Percentiles rank a stretch among this genome's conserved stretches.
These are phyloP conservation scores for Discostella stelligeroides DNA, from an alignment of 108 stramenopile species.

Conservation along the genomic window DNA sequence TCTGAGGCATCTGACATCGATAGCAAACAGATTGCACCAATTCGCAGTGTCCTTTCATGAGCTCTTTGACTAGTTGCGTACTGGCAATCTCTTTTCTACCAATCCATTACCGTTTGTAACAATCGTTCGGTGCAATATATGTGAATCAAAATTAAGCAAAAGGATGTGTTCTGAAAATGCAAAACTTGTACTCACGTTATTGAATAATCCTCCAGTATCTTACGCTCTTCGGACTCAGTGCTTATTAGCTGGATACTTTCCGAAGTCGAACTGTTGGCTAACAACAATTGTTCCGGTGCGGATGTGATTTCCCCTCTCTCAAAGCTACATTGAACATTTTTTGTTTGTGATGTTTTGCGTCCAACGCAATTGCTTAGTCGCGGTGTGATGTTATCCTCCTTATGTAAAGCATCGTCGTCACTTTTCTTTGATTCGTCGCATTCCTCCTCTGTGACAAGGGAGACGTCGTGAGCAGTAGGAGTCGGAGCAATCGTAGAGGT, in stretches of 20 bases:
- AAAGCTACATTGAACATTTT: neutral
- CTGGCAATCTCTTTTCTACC: conserved; percentile 38
- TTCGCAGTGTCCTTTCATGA: conserved; percentile 26
- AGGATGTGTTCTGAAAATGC: neutral
- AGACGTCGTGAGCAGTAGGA: too few species aligned
- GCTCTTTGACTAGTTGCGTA: conserved; percentile 40
- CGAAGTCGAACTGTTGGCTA: neutral
- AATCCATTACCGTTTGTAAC: neutral
- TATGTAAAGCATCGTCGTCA: too few species aligned
- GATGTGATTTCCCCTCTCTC: neutral
- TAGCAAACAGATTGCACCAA: conserved; percentile 30
- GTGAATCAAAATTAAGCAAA: too few species aligned
- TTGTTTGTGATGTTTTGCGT: neutral
- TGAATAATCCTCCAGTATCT: conserved; percentile 36
- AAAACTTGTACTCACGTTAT: conserved; percentile 17
- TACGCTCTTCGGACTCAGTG: conserved; percentile 47
- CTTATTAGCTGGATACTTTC: conserved; percentile 10
- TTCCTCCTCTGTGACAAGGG: too few species aligned
- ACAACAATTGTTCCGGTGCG: neutral
- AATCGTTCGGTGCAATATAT: too few species aligned
- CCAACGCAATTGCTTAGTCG: too few species aligned
- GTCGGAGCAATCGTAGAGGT: too few species aligned
- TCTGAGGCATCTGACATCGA: conserved; percentile 48
- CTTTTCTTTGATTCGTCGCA: too few species aligned
- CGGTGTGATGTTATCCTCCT: too few species aligned